phyloP scores from a whole-genome alignment of 2,329 filamentous ascomycete genomes.

The Bipolaris victoriae region DNA sequence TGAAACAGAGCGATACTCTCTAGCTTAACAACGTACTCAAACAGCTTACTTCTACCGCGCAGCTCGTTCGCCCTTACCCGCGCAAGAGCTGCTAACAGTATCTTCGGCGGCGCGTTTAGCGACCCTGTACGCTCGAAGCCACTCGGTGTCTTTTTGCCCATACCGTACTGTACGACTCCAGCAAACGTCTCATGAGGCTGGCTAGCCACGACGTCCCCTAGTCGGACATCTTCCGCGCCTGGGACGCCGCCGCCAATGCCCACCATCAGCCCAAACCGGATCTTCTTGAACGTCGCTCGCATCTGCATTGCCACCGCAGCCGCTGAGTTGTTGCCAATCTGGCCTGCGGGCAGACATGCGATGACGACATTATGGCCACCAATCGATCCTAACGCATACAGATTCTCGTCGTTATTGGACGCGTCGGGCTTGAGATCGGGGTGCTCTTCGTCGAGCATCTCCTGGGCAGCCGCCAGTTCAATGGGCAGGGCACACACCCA shows the following conservation, averaged over 20 bases:
- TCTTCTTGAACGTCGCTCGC: not conserved
- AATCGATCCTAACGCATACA: slow-evolving; percentile 23
- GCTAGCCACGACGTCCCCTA: not conserved
- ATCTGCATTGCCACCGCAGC: slow-evolving; percentile 34
- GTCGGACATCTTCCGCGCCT: not conserved
- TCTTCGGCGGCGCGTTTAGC: slow-evolving; percentile 11
- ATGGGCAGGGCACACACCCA: slow-evolving; percentile 22
- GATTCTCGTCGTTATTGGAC: slow-evolving; percentile 33
- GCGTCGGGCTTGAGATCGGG: slow-evolving; percentile 23
- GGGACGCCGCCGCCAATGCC: not conserved
- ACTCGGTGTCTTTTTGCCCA: not conserved
- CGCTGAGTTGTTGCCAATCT: slow-evolving; percentile 25
- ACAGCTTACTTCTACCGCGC: not conserved
- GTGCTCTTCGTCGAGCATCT: slow-evolving; percentile 7
- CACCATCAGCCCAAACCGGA: not conserved
- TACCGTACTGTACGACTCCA: not conserved
- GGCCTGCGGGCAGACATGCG: not conserved
- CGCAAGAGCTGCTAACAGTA: slow-evolving; percentile 9
- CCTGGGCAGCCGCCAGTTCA: slow-evolving; percentile 7
- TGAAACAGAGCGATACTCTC: slow-evolving; percentile 12
- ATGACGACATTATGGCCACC: slow-evolving; percentile 41
- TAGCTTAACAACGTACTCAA: slow-evolving; percentile 9
- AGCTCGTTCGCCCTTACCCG: slow-evolving; percentile 1
- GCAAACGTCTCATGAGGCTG: not conserved
- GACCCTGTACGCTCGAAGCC: not conserved